These are phyloP conservation scores for Larix kaempferi DNA, from an alignment of 75 land plant species.

Conservation along the genomic window DNA sequence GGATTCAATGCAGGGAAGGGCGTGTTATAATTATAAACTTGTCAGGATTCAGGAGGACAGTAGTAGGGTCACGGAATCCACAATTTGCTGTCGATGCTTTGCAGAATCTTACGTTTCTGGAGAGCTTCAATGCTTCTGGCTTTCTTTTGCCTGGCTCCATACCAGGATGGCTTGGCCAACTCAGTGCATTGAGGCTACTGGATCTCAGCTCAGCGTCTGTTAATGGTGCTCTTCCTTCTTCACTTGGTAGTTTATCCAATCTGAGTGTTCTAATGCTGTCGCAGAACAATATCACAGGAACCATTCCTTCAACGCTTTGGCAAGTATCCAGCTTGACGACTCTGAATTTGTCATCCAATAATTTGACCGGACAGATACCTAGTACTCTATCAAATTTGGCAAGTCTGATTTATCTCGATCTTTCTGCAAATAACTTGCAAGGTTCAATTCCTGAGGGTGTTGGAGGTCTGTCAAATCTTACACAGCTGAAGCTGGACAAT, in stretches of 20 bases:
- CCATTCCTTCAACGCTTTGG: slow-evolving; percentile 47
- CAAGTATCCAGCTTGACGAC: slow-evolving; percentile 19
- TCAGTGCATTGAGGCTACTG: slow-evolving; percentile 40
- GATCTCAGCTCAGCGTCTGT: slow-evolving; percentile 65
- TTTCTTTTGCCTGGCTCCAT: slow-evolving; percentile 71
- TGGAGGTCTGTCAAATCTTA: slow-evolving; percentile 26
- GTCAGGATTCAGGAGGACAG: slow-evolving; percentile 67
- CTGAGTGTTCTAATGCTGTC: slow-evolving; percentile 59
- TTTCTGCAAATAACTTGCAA: slow-evolving; percentile 39
- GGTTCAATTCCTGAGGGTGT: slow-evolving; percentile 51
- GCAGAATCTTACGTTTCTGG: slow-evolving; percentile 44
- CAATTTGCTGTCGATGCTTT: slow-evolving; percentile 64
- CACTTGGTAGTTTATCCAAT: slow-evolving; percentile 33
- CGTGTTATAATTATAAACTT: slow-evolving; percentile 60
- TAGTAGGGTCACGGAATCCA: slow-evolving; percentile 51
- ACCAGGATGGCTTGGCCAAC: slow-evolving; percentile 72
- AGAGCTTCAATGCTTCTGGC: slow-evolving; percentile 60
- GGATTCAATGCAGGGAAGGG: slow-evolving; percentile 55
- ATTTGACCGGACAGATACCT: slow-evolving; percentile 25
- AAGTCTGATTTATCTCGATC: slow-evolving; percentile 37
- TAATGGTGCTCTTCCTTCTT: slow-evolving; percentile 52
- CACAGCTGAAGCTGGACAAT: slow-evolving; percentile 24
- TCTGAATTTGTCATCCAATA: slow-evolving; percentile 35
- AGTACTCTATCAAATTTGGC: not conserved
- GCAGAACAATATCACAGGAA: slow-evolving; percentile 54